These are phyloP conservation scores for Irpex lacteus DNA, from an alignment of 1,284 basidiomycete species.

Conservation along the genomic window DNA sequence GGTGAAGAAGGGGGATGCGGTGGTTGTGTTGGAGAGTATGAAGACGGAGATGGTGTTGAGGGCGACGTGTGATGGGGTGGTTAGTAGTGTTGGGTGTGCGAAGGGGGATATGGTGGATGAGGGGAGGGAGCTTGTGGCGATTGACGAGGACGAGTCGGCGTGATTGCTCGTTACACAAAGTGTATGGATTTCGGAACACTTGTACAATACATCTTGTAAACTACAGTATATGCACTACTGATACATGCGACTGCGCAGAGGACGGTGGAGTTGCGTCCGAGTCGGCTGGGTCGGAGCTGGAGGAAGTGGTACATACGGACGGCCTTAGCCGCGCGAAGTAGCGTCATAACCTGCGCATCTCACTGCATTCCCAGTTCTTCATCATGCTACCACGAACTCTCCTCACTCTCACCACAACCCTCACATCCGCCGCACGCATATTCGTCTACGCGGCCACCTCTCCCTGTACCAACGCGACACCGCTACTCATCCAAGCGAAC, in stretches of 20 bases:
- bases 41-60: constrained; percentile 91
- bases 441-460: neutral
- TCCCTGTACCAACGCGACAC: neutral
- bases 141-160: constrained; percentile 34
- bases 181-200: neutral
- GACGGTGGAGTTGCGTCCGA: too few relatives aligned
- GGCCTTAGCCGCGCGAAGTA: neutral
- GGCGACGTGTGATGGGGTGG: constrained; percentile 63
- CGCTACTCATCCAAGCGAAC: neutral
- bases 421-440: neutral
- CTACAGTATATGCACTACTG: too few relatives aligned
- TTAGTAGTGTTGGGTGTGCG: constrained; percentile 69
- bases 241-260: too few relatives aligned
- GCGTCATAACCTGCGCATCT: neutral
- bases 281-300: too few relatives aligned
- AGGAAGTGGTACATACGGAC: too few relatives aligned
- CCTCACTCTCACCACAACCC: neutral
- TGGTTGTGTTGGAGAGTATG: constrained; percentile 92
- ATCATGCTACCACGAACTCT: neutral
- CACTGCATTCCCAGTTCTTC: neutral
- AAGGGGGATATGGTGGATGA: constrained; percentile 90
- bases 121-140: constrained; percentile 74
- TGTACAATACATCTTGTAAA: neutral
- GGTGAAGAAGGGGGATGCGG: constrained; percentile 78
- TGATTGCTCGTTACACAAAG: too few relatives aligned